phyloP scores from a whole-genome alignment of 495 filamentous ascomycete genomes.

The Tuber melanosporum region DNA sequence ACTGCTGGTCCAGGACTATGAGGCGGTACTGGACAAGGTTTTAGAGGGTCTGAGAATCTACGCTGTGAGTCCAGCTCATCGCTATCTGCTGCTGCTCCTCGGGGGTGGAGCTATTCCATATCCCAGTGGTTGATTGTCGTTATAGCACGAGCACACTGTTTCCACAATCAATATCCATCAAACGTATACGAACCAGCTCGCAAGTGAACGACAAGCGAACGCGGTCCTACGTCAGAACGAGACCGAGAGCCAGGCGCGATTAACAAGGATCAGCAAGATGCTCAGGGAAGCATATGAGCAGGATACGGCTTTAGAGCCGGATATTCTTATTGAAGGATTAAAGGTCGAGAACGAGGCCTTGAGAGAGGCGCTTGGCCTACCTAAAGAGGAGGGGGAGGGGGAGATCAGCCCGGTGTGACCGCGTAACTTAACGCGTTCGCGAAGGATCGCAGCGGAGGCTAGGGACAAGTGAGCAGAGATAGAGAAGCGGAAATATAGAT shows the following conservation, averaged over 20 bases:
- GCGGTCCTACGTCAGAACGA: conserved; percentile 38
- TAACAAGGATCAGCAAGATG: conserved; percentile 33
- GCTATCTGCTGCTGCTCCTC: background rate
- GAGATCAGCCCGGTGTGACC: conserved; percentile 19
- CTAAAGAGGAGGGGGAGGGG: conserved; percentile 28
- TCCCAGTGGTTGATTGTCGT: background rate
- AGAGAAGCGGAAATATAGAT: background rate
- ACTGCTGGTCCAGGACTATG: conserved; percentile 37
- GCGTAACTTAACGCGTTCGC: background rate
- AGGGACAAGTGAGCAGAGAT: background rate
- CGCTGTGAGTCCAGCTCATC: conserved; percentile 27
- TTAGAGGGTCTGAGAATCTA: conserved; percentile 40
- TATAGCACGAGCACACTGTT: conserved; percentile 41
- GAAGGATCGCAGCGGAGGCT: background rate
- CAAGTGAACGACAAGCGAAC: conserved; percentile 34
- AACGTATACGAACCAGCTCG: conserved; percentile 41
- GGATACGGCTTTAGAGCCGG: conserved; percentile 34
- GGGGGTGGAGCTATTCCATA: background rate
- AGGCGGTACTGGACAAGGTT: conserved; percentile 41
- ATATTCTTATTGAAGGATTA: conserved; percentile 38
- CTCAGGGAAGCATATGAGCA: conserved; percentile 37
- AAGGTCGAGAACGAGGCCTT: conserved; percentile 39
- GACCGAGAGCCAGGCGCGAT: conserved; percentile 34
- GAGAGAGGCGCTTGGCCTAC: conserved; percentile 36
- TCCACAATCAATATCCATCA: conserved; percentile 42